These are phyloP conservation scores for Sphaerobolus stellatus DNA, from an alignment of 1,284 basidiomycete species.

Conservation along the genomic window DNA sequence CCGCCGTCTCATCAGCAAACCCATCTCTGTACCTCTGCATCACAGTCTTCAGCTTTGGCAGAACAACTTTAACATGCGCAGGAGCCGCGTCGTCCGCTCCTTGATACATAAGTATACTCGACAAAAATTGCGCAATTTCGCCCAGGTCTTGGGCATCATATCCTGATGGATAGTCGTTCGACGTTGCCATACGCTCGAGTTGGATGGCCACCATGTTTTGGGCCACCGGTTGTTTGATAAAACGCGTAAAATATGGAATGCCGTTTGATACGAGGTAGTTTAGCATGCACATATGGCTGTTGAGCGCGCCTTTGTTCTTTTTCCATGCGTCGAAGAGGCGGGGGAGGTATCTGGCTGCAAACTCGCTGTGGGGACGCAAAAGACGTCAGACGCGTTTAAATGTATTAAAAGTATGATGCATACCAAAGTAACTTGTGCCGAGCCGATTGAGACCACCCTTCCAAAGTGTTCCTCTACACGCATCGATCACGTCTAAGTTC, in stretches of 20 bases:
- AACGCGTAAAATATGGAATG: constrained; percentile 43
- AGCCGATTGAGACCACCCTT: neutral
- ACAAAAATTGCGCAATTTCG: constrained; percentile 40
- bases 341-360: constrained; percentile 40
- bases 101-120: constrained; percentile 39
- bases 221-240: constrained; percentile 29
- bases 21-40: constrained; percentile 24
- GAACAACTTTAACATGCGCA: constrained; percentile 29
- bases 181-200: constrained; percentile 35
- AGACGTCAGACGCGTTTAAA: constrained; percentile 24
- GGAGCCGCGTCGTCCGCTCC: constrained; percentile 31
- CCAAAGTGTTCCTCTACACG: neutral
- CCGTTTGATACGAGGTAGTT: constrained; percentile 36
- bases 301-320: constrained; percentile 24
- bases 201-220: constrained; percentile 36
- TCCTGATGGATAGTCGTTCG: constrained; percentile 7
- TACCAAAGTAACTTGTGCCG: neutral
- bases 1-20: constrained; percentile 32
- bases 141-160: constrained; percentile 27
- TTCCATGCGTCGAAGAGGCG: constrained; percentile 31
- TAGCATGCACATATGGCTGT: constrained; percentile 29
- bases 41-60: constrained; percentile 34
- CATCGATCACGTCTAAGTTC: too few species aligned
- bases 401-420: constrained; percentile 37
- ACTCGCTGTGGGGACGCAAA: constrained; percentile 28